Conservation (phyloP, 257 asterid species). For the Misopates orontium region DNA sequence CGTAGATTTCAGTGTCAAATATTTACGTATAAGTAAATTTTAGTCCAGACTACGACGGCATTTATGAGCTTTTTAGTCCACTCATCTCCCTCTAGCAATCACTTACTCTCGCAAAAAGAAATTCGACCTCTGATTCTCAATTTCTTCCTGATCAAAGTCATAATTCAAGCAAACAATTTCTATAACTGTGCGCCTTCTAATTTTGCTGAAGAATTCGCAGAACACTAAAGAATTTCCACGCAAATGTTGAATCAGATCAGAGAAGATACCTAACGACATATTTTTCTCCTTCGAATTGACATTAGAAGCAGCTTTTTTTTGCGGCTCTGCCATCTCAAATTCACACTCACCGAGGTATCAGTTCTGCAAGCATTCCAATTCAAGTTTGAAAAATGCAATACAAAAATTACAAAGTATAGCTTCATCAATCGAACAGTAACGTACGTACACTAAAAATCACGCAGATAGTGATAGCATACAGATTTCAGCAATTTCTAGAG, state of each 20-base stretch:
- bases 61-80: conserved; percentile 27
- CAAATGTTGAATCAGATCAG: conserved; percentile 5
- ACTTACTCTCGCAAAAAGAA: conserved; percentile 10
- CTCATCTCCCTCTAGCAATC: conserved; percentile 15
- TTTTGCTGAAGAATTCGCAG: neutral
- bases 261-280: conserved; percentile 54
- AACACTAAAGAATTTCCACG: neutral
- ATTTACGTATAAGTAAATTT: conserved; percentile 3
- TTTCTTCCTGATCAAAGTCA: neutral
- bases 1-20: conserved; percentile 18
- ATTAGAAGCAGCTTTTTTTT: conserved; percentile 49
- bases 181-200: neutral
- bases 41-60: conserved; percentile 13
- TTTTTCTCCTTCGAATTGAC: conserved; percentile 48
- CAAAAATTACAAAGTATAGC: conserved; percentile 8
- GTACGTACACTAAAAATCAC: conserved; percentile 7
- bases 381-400: conserved; percentile 20
- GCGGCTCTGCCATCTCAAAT: conserved; percentile 60
- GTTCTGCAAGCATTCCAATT: conserved; percentile 32
- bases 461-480: conserved; percentile 3
- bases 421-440: conserved; percentile 12
- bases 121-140: conserved; percentile 22
- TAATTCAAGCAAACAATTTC: neutral
- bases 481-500: neutral
- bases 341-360: conserved; percentile 17